Evolutionary conservation across 345 rosid genomes (phyloP), one percentile per base, ranked within the genome.

Genomic region (Gynandropsis gynandra): DNA sequence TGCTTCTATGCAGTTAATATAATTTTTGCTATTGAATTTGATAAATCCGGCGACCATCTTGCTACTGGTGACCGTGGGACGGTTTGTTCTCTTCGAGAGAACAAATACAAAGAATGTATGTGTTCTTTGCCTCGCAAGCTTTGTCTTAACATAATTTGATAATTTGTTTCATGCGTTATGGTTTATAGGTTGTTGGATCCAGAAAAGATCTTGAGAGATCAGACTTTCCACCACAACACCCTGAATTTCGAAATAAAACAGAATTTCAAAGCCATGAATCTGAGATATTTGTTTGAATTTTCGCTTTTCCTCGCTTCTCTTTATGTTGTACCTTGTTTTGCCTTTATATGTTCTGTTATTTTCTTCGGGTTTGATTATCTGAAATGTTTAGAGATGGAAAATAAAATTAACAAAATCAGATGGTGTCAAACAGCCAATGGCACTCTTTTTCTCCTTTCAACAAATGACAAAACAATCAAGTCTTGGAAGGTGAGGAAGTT

Each of bases 211-310:
- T n/a, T n/a, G n/a, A n/a, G n/a, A n/a, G n/a, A n/a, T n/a, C n/a
- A n/a, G n/a, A n/a, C n/a, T 72, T 47, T 68, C 44, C 80, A 33
- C 62, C 49, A 56, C 79, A 80, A 77, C 94, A 81, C 58, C 89
- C 89, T 14, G 94, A 84, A 53, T 84, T 79, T 61, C 89, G 89
- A 15, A 81, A 84, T 66, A 84, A 81, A 67, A 81, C 89, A 24
- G 94, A 84, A 66, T 84, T 84, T 64, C 94, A 84, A 74, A 84
- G 94, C 79, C 94, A 81, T 64, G 94, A 84, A 41, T 89, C 94
- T 41, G 94, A 84, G 89, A 89, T 84, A 58, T 42, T 17, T 4
- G 4, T 42, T 42, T 42, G 4, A 10, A 8, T 5, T 7, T 42
- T 10, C 4, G 6, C n/a, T 1, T 5, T n/a, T 1, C 4, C 10